Evolutionary conservation across 1,139 yeast genomes (phyloP), one percentile per base, ranked within the genome.

Genomic region (Blastobotrys ciferrii): DNA sequence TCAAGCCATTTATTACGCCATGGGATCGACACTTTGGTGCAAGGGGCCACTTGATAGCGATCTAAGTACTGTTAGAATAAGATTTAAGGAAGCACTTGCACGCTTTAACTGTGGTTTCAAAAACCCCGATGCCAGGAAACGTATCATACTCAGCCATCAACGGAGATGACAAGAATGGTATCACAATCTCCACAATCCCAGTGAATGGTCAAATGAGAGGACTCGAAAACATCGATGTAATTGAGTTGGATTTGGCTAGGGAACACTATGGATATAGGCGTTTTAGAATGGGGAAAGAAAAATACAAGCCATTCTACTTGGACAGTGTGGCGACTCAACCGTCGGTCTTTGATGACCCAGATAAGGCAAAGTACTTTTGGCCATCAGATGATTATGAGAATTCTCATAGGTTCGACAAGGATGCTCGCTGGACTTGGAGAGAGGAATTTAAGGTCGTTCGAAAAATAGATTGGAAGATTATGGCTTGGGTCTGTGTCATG

Each of bases 391-490:
- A 64, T n/a, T 77, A 77, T 52, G 82, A 77, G 53, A 70, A 76
- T 46, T 63, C 72, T 9, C 56, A 62, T 18, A 66, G 67, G 2
- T 74, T 74, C 52, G 81, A 77, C 56, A 78, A 81, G 0, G 65
- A 63, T 1, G 66, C 74, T 31, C 62, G 67, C 9, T 77, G 81
- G 81, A 65, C 72, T 1, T 52, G 57, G 31, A 65, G 69, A 23
- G 80, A 77, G 56, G 82, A 77, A 48, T 59, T 58, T 35, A 56
- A 54, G 33, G 51, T 77, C 6, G 55, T 72, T 4, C 55, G 73
- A 47, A 75, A 73, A 54, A 59, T 74, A 15, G 80, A 78, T 51
- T 62, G 58, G 56, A 59, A 71, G 25, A 77, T 76, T 32, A 66
- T 75, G 28, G 54, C 72, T 30, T 67, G 72, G 61, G 76, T 77